These are phyloP conservation scores for Trichoderma erinaceum DNA, from an alignment of 495 filamentous ascomycete species.

Conservation along the genomic window DNA sequence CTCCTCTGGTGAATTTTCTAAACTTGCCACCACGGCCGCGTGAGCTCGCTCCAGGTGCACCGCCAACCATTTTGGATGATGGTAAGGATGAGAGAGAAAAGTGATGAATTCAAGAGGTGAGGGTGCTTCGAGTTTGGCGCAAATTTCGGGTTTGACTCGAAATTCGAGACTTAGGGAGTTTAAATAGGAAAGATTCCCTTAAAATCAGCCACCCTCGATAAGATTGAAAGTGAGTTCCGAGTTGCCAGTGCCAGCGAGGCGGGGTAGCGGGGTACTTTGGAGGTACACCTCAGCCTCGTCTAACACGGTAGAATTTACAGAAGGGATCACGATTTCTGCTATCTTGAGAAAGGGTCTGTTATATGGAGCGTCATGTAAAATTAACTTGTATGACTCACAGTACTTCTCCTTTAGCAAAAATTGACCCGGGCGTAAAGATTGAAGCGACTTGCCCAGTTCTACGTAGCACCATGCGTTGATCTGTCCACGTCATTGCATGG, in stretches of 20 bases:
- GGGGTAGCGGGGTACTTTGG: constrained; percentile 14
- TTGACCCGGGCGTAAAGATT: neutral
- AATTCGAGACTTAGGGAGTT: neutral
- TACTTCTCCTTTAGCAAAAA: neutral
- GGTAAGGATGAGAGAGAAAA: neutral
- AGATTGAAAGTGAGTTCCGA: constrained; percentile 8
- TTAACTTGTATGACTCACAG: neutral
- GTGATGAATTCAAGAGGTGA: neutral
- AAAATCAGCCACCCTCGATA: constrained; percentile 14
- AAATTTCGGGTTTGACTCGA: neutral
- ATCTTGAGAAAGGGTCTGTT: neutral
- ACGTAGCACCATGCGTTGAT: too few species aligned
- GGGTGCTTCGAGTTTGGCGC: neutral
- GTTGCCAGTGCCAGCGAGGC: neutral
- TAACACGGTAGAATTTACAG: neutral
- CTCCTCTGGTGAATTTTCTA: constrained; percentile 85
- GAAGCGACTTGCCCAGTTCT: too few species aligned
- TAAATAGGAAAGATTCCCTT: constrained; percentile 2
- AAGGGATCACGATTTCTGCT: neutral
- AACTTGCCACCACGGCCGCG: constrained; percentile 87
- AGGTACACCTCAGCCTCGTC: constrained; percentile 6
- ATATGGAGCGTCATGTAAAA: neutral
- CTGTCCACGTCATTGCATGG: neutral
- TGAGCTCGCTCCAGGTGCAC: constrained; percentile 45
- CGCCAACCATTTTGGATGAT: constrained; percentile 51